These are phyloP conservation scores for Cercospora sp. DNA, from an alignment of 2,329 filamentous ascomycete genomes.

Conservation along the genomic window DNA sequence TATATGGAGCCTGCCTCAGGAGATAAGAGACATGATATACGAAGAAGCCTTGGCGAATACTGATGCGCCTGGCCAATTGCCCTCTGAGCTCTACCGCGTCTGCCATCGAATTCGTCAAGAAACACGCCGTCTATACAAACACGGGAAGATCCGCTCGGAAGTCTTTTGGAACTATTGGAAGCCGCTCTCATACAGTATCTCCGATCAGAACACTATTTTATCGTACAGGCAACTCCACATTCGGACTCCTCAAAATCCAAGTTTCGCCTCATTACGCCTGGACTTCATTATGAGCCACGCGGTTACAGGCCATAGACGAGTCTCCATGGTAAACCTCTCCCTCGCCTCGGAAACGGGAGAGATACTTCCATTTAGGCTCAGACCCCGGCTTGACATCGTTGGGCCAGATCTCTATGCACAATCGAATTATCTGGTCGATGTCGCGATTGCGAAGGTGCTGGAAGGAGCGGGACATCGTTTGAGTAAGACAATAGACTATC, in stretches of 20 bases:
- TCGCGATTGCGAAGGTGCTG: neutral
- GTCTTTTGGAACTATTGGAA: neutral
- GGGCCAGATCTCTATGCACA: neutral
- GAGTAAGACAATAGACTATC: neutral
- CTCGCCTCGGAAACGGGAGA: neutral
- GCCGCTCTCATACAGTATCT: neutral
- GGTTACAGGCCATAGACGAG: neutral
- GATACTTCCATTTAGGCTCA: neutral
- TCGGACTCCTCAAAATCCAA: neutral
- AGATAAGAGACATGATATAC: slow-evolving; percentile 2
- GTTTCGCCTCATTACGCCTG: neutral
- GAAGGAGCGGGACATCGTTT: neutral
- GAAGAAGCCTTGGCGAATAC: neutral
- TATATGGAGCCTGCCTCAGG: neutral
- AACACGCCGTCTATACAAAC: neutral
- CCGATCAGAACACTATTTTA: neutral
- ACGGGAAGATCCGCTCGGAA: neutral
- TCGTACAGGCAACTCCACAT: neutral
- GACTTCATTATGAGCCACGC: neutral
- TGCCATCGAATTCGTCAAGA: neutral
- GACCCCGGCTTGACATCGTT: neutral
- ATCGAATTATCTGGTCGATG: neutral
- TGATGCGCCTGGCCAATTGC: neutral
- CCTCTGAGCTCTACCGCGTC: neutral
- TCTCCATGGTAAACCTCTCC: neutral